These are phyloP conservation scores for Spiromastix sp. DNA, from an alignment of 2,329 filamentous ascomycete genomes.

Conservation along the genomic window DNA sequence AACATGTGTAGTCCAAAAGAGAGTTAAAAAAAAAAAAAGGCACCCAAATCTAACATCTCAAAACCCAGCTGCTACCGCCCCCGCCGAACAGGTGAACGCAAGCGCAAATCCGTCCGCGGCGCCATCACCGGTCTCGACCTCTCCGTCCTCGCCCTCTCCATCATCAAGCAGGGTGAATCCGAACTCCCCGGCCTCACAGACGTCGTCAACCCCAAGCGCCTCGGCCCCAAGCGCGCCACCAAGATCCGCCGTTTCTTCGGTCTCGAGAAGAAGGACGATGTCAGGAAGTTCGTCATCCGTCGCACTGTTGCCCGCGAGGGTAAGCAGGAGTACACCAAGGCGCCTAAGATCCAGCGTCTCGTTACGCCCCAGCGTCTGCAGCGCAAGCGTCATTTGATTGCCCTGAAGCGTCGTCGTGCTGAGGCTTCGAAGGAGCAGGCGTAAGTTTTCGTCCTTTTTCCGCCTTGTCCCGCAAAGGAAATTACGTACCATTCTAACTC, in stretches of 20 bases:
- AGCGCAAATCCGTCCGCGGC: slow-evolving; percentile 97
- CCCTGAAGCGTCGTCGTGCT: slow-evolving; percentile 94
- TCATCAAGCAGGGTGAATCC: slow-evolving; percentile 95
- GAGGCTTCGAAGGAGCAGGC: slow-evolving; percentile 99
- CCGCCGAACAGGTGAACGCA: slow-evolving; percentile 95
- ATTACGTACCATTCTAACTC: slow-evolving; percentile 1
- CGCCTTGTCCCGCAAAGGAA: background rate
- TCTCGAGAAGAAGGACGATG: slow-evolving; percentile 99
- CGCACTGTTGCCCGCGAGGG: slow-evolving; percentile 96
- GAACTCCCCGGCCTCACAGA: slow-evolving; percentile 97
- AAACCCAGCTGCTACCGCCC: slow-evolving; percentile 95
- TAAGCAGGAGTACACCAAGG: slow-evolving; percentile 99
- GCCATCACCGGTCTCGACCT: slow-evolving; percentile 97
- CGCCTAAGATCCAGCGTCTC: slow-evolving; percentile 98
- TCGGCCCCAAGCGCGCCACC: slow-evolving; percentile 98
- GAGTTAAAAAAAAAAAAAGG: too few species aligned
- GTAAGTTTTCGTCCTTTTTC: slow-evolving; percentile 50
- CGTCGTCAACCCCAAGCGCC: slow-evolving; percentile 95
- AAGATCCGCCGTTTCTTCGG: slow-evolving; percentile 99
- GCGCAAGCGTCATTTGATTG: slow-evolving; percentile 97
- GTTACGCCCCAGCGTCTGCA: slow-evolving; percentile 99
- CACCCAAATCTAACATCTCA: too few species aligned
- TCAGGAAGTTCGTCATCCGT: slow-evolving; percentile 99
- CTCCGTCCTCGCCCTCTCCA: slow-evolving; percentile 82
- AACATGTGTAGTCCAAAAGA: too few species aligned